phyloP scores from a whole-genome alignment of 1,284 basidiomycete genomes.

The Trichosporon faecale region DNA sequence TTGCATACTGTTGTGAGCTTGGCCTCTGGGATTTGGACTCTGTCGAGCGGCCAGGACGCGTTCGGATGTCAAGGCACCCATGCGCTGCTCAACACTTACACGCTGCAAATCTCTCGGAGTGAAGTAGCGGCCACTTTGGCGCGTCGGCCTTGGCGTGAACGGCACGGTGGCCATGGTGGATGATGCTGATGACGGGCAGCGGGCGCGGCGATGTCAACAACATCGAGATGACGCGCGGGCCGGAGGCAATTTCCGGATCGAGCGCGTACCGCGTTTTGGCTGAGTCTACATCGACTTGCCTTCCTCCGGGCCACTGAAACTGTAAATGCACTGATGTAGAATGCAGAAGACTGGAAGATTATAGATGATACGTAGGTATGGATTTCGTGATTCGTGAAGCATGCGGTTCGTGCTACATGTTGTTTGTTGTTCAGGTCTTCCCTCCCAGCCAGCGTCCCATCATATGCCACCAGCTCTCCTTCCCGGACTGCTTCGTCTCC shows the following conservation, averaged over 20 bases:
- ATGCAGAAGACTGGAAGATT: not conserved
- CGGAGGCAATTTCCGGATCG: slow-evolving; percentile 2
- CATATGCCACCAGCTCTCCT: slow-evolving; percentile 18
- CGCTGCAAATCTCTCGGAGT: slow-evolving; percentile 7
- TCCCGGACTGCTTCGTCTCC: not conserved
- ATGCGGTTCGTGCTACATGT: slow-evolving; percentile 10
- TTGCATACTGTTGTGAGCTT: slow-evolving; percentile 3
- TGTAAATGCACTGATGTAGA: not conserved
- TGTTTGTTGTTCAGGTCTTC: slow-evolving; percentile 18
- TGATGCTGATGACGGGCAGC: not conserved
- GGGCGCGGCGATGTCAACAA: slow-evolving; percentile 4
- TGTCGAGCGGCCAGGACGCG: not conserved
- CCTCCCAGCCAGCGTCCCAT: slow-evolving; percentile 22
- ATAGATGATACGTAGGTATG: not conserved
- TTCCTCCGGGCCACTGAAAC: not conserved
- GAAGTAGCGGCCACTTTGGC: slow-evolving; percentile 3
- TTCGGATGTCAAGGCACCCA: not conserved
- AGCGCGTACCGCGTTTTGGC: not conserved
- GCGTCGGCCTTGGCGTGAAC: slow-evolving; percentile 7
- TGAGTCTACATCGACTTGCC: not conserved
- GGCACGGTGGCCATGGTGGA: slow-evolving; percentile 9
- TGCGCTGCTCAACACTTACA: not conserved
- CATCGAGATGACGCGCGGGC: not conserved
- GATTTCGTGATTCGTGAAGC: slow-evolving; percentile 5
- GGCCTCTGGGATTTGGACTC: not conserved